Percentiles rank a stretch among this genome's conserved stretches.
Conservation (phyloP, 768 basidiomycete genomes). For the Lepiota venenata region DNA sequence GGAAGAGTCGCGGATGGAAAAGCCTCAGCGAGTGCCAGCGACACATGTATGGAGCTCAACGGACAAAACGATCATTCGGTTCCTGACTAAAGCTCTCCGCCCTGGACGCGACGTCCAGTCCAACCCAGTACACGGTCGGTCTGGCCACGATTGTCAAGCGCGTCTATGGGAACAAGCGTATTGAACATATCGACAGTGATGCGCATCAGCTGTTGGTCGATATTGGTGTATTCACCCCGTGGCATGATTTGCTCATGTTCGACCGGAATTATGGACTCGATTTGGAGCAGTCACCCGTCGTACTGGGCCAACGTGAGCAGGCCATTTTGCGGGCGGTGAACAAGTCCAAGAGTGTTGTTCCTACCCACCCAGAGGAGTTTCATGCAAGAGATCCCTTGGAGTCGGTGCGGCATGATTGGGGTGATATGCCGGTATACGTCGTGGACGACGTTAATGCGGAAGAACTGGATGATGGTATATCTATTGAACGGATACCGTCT, state of each 20-base stretch:
- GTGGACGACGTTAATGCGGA: conserved; percentile 78
- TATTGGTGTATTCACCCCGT: conserved; percentile 73
- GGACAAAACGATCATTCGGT: conserved; percentile 57
- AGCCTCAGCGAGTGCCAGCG: conserved; percentile 16
- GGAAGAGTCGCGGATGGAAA: conserved; percentile 26
- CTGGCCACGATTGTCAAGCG: conserved; percentile 56
- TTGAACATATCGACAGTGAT: conserved; percentile 32
- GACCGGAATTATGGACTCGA: conserved; percentile 30
- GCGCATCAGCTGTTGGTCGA: conserved; percentile 46
- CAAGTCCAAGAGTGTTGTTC: conserved; percentile 10
- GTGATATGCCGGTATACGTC: conserved; percentile 74
- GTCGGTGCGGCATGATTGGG: conserved; percentile 82
- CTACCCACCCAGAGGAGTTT: conserved; percentile 62
- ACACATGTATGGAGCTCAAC: conserved; percentile 42
- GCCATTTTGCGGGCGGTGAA: conserved; percentile 26
- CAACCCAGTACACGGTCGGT: conserved; percentile 57
- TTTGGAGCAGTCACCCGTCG: conserved; percentile 24
- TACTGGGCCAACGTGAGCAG: conserved; percentile 22
- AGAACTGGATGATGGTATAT: conserved; percentile 94
- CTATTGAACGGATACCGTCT: conserved; percentile 63
- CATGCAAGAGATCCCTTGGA: conserved; percentile 62
- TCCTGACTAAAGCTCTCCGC: conserved; percentile 54
- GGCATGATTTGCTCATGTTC: conserved; percentile 59
- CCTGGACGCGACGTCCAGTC: conserved; percentile 45
- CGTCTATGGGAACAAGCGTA: conserved; percentile 33